Base-by-base conservation (phyloP, 768 basidiomycete genomes). In the Rhodotorula diobovata region DNA sequence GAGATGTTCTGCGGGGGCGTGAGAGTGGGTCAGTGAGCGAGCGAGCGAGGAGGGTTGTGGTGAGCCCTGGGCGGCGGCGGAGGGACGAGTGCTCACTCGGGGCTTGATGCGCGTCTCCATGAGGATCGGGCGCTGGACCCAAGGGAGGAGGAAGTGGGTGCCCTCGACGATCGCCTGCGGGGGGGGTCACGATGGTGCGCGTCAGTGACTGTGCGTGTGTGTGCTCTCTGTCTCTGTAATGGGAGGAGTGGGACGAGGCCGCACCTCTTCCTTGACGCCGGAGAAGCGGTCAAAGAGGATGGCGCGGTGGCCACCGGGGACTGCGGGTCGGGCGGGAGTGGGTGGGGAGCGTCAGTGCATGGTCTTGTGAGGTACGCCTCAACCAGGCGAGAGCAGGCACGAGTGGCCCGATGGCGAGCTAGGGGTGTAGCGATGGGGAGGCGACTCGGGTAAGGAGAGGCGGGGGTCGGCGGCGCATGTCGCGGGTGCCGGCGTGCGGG, bases 91-190 rank as follows among this genome's bases (percentile, higher is more conserved):
- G 20, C 87, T 76, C 75, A 93, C 93, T 77, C 94, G 84, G 58
- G 95, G 95, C 81, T 98, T 98, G 78, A 93, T 97, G 68, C 96
- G 88, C 74, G 93, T 94, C 84, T 99, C 96, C 79, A 95, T 98
- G 60, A 98, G 83, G 81, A 99, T 97, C 34, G 95, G 94, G 68
- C 89, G 86, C 81, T 98, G 73, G 56, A 97, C 83, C 91, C 93
- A 93, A 45, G 96, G 96, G 75, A 99, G 83, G 68, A 98, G 84
- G 81, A 99, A 88, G 81, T 99, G 96, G 14, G 96, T 99, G 16
- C 96, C 96, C 81, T 99, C 96, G 12, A 86, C 86, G 16, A 88
- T 86, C 18, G 94, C 89, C 93, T 95, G 60, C 7, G 20, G 30
- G 32, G 41, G 6, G n/a, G n/a, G n/a, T n/a, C n/a, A n/a, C n/a